Evolutionary conservation across 2,329 filamentous ascomycete genomes (phyloP).

Genomic region (Alternaria metachromatica): DNA sequence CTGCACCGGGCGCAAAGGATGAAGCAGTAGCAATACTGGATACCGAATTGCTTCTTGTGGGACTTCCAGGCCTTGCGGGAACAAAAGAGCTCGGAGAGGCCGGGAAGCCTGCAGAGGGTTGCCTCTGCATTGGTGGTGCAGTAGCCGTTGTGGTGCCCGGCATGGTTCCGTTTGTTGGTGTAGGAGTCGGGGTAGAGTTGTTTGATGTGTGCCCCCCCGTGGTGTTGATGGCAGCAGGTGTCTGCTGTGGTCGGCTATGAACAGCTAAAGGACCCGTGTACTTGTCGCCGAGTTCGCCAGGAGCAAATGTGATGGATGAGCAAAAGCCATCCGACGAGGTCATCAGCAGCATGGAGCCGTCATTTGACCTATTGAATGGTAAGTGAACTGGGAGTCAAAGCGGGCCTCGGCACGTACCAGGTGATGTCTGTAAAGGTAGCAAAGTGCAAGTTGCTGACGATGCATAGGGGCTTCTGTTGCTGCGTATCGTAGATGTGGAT

Average conservation of each 20-base stretch:
- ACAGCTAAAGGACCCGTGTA: constrained; percentile 70
- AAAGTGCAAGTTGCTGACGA: constrained; percentile 96
- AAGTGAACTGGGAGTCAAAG: background rate
- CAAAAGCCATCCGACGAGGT: constrained; percentile 99
- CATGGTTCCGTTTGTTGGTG: constrained; percentile 70
- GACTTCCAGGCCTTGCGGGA: constrained; percentile 71
- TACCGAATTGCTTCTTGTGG: constrained; percentile 82
- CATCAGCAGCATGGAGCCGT: constrained; percentile 82
- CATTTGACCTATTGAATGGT: constrained; percentile 66
- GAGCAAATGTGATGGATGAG: constrained; percentile 82
- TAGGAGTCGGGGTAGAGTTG: constrained; percentile 73
- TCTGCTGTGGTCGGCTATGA: constrained; percentile 34
- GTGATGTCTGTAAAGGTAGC: constrained; percentile 96
- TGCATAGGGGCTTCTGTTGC: constrained; percentile 88
- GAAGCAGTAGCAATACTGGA: constrained; percentile 77
- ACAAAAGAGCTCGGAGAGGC: constrained; percentile 65
- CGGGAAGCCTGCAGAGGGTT: constrained; percentile 62
- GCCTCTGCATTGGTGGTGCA: constrained; percentile 61
- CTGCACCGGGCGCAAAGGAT: constrained; percentile 50
- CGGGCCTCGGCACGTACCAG: constrained; percentile 66
- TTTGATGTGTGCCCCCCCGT: constrained; percentile 56
- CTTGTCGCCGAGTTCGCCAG: constrained; percentile 82
- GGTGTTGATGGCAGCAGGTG: constrained; percentile 52
- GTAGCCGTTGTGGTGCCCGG: constrained; percentile 55
- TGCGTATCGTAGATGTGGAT: constrained; percentile 97